A percentile compares a stretch with the other conserved stretches of the same genome.
Conservation (phyloP, 106 monocot species). For the Phalaenopsis equestris region DNA sequence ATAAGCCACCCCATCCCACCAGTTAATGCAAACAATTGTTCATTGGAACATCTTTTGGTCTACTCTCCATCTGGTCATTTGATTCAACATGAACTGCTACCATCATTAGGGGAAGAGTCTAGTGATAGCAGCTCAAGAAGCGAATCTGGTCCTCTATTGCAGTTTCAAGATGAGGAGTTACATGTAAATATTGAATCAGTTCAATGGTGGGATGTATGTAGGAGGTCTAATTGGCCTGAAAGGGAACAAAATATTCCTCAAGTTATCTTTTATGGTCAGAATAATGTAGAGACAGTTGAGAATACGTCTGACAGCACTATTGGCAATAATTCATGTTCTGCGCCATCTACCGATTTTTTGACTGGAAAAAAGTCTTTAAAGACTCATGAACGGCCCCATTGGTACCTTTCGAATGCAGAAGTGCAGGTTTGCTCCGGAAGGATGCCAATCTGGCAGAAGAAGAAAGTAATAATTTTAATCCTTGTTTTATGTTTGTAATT, state of each 20-base stretch:
- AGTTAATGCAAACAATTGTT: slow-evolving; percentile 25
- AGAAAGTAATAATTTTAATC: slow-evolving; percentile 42
- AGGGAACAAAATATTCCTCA: slow-evolving; percentile 58
- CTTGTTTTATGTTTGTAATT: not conserved
- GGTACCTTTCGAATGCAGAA: slow-evolving; percentile 93
- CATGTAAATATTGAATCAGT: slow-evolving; percentile 77
- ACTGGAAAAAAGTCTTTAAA: slow-evolving; percentile 34
- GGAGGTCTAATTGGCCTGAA: slow-evolving; percentile 88
- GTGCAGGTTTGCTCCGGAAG: slow-evolving; percentile 48
- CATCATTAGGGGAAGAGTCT: slow-evolving; percentile 42
- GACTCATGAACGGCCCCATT: slow-evolving; percentile 39
- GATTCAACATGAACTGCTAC: slow-evolving; percentile 78
- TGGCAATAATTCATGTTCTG: slow-evolving; percentile 25
- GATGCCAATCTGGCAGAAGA: slow-evolving; percentile 86
- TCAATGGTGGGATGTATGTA: slow-evolving; percentile 98
- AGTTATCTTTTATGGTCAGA: slow-evolving; percentile 11
- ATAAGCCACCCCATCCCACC: slow-evolving; percentile 9
- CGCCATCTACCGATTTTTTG: slow-evolving; percentile 26
- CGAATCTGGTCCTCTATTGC: slow-evolving; percentile 31
- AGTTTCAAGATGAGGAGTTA: slow-evolving; percentile 74
- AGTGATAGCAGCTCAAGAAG: slow-evolving; percentile 46
- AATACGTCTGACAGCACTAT: slow-evolving; percentile 44
- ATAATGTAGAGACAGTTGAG: slow-evolving; percentile 21
- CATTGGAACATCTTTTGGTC: slow-evolving; percentile 81
- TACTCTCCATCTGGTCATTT: slow-evolving; percentile 93